phyloP scores from a whole-genome alignment of 768 basidiomycete species.

The Boletus subcaerulescens region DNA sequence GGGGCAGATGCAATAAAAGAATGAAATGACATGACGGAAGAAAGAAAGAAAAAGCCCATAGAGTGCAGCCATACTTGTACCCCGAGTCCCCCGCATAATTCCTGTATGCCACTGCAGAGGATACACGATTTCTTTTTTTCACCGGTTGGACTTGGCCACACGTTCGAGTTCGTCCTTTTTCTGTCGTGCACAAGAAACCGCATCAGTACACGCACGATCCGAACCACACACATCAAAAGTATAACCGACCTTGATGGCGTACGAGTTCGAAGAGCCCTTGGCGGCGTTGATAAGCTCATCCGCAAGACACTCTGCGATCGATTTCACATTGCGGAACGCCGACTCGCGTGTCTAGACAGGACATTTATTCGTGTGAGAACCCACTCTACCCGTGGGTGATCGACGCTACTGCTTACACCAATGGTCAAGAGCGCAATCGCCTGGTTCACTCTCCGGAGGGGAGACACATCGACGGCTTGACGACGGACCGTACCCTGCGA shows the following conservation, averaged over 20 bases:
- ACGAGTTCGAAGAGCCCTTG: constrained; percentile 99
- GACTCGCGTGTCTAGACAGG: constrained; percentile 90
- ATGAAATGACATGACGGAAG: not conserved
- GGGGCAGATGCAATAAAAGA: constrained; percentile 12
- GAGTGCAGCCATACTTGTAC: constrained; percentile 22
- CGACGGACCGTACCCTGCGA: constrained; percentile 99
- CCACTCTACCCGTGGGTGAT: not conserved
- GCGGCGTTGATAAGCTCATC: constrained; percentile 99
- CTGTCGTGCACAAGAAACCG: constrained; percentile 35
- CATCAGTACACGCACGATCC: constrained; percentile 6
- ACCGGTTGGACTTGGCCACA: constrained; percentile 99
- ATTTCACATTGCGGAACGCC: constrained; percentile 99
- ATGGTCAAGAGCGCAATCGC: constrained; percentile 91
- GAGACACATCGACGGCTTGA: constrained; percentile 99
- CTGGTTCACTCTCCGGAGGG: constrained; percentile 97
- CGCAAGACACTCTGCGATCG: constrained; percentile 96
- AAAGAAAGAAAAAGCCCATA: constrained; percentile 20
- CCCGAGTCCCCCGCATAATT: constrained; percentile 7
- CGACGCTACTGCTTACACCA: constrained; percentile 61
- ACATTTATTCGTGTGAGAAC: not conserved
- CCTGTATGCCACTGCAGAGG: not conserved
- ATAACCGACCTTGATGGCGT: constrained; percentile 88
- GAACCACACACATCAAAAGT: not conserved
- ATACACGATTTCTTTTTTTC: constrained; percentile 49
- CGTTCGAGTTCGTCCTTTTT: constrained; percentile 99